phyloP scores from a whole-genome alignment of 2,329 filamentous ascomycete species.

The Calonectria pauciramosa region DNA sequence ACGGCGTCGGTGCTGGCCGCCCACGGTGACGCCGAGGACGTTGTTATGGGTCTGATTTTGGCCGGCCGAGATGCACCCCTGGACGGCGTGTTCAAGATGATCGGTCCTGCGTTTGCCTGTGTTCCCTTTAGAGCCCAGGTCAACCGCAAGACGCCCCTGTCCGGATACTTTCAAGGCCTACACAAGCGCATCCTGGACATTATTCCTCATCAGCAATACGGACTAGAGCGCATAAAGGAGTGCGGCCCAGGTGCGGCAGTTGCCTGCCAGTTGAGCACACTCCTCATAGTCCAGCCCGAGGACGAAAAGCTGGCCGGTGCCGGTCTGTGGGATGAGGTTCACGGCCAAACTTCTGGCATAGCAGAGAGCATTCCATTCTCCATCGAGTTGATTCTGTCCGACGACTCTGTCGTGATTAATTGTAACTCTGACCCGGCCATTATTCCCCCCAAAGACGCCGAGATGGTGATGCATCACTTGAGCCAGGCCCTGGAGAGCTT shows the following conservation, averaged over 20 bases:
- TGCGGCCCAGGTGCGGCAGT: background rate
- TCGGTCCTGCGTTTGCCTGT: background rate
- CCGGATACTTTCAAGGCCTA: background rate
- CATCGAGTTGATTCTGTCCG: background rate
- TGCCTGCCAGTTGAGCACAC: background rate
- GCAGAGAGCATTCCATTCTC: background rate
- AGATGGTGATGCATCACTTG: background rate
- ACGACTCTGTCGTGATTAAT: background rate
- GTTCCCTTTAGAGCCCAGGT: background rate
- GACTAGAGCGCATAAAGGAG: background rate
- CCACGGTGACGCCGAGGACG: background rate
- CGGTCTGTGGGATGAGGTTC: background rate
- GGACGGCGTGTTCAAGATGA: background rate
- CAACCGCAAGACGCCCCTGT: background rate
- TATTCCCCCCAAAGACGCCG: background rate
- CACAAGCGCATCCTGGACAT: background rate
- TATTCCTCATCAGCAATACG: background rate
- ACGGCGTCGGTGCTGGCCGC: background rate
- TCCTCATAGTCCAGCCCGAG: background rate
- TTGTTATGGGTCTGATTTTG: background rate
- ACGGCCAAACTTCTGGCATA: background rate
- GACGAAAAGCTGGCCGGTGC: background rate
- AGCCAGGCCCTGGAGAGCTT: background rate
- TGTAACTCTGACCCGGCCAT: background rate
- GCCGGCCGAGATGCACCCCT: background rate